A percentile compares a stretch with the other conserved stretches of the same genome.
Conservation (phyloP, 2,329 filamentous ascomycete genomes). For the Celoporthe dispersa region DNA sequence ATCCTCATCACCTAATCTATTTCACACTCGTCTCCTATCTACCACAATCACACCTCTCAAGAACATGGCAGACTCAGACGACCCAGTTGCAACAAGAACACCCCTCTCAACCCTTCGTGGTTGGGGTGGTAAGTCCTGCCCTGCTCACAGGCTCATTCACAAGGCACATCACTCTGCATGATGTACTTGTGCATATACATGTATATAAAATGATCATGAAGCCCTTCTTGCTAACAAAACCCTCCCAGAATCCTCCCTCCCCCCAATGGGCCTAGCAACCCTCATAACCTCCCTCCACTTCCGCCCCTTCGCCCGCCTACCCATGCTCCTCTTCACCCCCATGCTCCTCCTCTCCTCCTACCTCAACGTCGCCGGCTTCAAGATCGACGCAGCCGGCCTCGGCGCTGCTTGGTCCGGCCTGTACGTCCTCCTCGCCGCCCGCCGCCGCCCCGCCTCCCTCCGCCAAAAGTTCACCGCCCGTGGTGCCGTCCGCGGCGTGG, state of each 20-base stretch:
- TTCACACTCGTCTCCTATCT: not conserved
- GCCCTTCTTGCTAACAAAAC: not conserved
- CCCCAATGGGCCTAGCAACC: constrained; percentile 59
- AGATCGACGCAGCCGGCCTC: constrained; percentile 60
- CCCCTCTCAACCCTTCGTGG: constrained; percentile 44
- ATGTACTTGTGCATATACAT: not conserved
- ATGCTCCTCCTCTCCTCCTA: constrained; percentile 61
- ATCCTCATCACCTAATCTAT: no score
- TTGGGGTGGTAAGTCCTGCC: constrained; percentile 56
- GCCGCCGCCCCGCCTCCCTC: constrained; percentile 44
- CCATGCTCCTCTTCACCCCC: constrained; percentile 52
- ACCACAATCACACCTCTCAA: not conserved
- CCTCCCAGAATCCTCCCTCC: constrained; percentile 54
- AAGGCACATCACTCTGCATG: not conserved
- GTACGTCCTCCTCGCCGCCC: constrained; percentile 59
- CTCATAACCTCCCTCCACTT: constrained; percentile 61
- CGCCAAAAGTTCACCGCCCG: constrained; percentile 48
- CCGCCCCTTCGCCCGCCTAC: constrained; percentile 55
- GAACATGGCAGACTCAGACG: constrained; percentile 11
- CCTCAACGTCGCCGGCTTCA: constrained; percentile 63
- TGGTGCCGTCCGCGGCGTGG: constrained; percentile 54
- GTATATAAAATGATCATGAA: not conserved
- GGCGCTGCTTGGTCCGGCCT: constrained; percentile 61
- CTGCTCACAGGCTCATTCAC: not conserved
- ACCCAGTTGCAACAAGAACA: constrained; percentile 37